Evolutionary conservation across 345 rosid genomes (phyloP).

Genomic region (Citrus sp.): DNA sequence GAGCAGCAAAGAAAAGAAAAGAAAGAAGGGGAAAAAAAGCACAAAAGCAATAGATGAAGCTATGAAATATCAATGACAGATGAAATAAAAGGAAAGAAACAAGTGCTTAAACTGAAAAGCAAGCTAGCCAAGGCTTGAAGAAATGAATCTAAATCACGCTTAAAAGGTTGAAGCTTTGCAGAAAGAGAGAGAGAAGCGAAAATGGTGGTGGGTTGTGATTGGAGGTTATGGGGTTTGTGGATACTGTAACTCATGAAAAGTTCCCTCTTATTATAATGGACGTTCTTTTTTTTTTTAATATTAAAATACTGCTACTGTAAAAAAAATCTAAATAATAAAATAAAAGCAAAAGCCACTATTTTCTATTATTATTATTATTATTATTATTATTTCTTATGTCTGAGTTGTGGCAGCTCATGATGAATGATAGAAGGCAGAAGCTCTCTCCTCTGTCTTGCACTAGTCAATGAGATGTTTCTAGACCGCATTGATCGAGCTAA

Average conservation of each 20-base stretch:
- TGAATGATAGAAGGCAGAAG: not conserved
- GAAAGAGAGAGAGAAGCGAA: constrained; percentile 6
- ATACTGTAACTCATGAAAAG: constrained; percentile 39
- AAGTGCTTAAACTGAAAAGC: constrained; percentile 2
- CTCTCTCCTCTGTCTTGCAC: constrained; percentile 3
- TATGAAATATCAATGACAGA: not conserved
- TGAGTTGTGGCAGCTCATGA: constrained; percentile 13
- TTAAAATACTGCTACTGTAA: not conserved
- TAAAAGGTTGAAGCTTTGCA: not conserved
- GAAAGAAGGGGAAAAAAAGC: not conserved
- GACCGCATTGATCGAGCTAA: not conserved
- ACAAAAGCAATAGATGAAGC: not conserved
- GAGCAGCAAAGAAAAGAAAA: constrained; percentile 22
- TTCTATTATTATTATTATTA: too few relatives aligned
- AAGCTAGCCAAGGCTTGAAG: constrained; percentile 23
- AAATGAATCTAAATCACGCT: constrained; percentile 34
- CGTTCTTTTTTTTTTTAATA: constrained; percentile 9
- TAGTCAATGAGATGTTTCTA: not conserved
- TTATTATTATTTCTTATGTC: not conserved
- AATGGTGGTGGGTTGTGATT: constrained; percentile 46
- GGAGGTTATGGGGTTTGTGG: constrained; percentile 38
- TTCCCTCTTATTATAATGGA: constrained; percentile 25
- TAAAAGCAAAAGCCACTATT: too few relatives aligned
- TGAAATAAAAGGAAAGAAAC: not conserved
- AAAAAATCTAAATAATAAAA: too few relatives aligned